Evolutionary conservation across 2,329 filamentous ascomycete genomes (phyloP).

Genomic region (Trichoderma oligosporum): DNA sequence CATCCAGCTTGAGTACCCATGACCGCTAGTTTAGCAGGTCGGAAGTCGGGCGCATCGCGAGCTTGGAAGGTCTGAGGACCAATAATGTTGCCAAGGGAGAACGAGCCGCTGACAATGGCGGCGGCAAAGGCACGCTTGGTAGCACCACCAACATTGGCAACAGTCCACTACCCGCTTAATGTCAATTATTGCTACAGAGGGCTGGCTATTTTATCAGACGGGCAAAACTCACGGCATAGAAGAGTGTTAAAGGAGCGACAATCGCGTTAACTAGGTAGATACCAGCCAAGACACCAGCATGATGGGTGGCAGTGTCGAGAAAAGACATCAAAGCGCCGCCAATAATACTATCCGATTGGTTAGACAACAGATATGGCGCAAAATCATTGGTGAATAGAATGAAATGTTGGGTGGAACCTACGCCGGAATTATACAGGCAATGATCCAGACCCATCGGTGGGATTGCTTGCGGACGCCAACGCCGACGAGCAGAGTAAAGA

Average conservation of each 20-base stretch:
- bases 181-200: not conserved
- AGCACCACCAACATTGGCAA: slow-evolving; percentile 49
- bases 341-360: slow-evolving; percentile 35
- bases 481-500: slow-evolving; percentile 48
- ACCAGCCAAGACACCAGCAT: slow-evolving; percentile 44
- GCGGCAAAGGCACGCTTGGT: slow-evolving; percentile 52
- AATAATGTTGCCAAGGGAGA: slow-evolving; percentile 54
- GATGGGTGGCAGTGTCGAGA: slow-evolving; percentile 41
- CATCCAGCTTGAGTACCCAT: slow-evolving; percentile 48
- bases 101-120: slow-evolving; percentile 47
- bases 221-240: slow-evolving; percentile 41
- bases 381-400: not conserved
- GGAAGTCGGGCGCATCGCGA: slow-evolving; percentile 49
- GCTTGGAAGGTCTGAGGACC: slow-evolving; percentile 54
- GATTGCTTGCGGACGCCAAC: slow-evolving; percentile 45
- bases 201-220: not conserved
- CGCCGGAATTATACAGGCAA: slow-evolving; percentile 47
- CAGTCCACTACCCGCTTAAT: slow-evolving; percentile 37
- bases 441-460: slow-evolving; percentile 49
- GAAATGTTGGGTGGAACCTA: slow-evolving; percentile 26
- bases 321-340: slow-evolving; percentile 54
- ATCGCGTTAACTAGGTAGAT: slow-evolving; percentile 52
- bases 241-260: slow-evolving; percentile 43
- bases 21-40: slow-evolving; percentile 52
- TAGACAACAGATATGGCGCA: not conserved